Evolutionary conservation across 2,329 filamentous ascomycete genomes (phyloP).

Genomic region (Diaporthe aspalathi): DNA sequence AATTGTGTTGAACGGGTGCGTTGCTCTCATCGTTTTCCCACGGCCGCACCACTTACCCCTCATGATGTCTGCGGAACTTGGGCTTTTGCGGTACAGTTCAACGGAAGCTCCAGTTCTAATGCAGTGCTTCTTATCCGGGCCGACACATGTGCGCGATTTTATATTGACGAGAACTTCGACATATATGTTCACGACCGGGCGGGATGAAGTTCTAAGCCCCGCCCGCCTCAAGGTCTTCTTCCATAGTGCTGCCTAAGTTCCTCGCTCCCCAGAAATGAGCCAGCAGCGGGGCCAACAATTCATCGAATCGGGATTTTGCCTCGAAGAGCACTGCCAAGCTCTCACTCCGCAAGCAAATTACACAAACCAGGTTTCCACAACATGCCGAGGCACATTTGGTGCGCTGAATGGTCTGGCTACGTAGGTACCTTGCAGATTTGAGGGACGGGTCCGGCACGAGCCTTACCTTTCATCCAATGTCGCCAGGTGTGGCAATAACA

Average conservation of each 20-base stretch:
- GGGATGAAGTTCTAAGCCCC: constrained; percentile 7
- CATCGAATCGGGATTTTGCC: constrained; percentile 12
- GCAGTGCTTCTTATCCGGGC: constrained; percentile 2
- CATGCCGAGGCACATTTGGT: background rate
- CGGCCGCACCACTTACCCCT: background rate
- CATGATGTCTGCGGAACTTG: background rate
- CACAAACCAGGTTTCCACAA: background rate
- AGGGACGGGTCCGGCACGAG: background rate
- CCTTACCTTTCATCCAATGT: background rate
- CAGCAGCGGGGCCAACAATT: constrained; percentile 6
- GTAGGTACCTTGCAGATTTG: background rate
- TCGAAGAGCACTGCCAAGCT: background rate
- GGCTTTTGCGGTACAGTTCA: background rate
- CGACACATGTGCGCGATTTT: background rate
- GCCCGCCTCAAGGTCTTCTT: background rate
- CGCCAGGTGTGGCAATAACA: too few species aligned
- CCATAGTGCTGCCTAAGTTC: constrained; percentile 14
- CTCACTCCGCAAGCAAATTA: background rate
- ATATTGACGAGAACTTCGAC: background rate
- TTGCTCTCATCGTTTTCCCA: background rate
- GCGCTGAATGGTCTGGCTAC: background rate
- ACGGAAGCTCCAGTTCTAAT: background rate
- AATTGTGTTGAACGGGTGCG: background rate
- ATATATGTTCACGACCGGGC: background rate
- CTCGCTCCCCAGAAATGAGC: constrained; percentile 24